Evolutionary conservation across 306 rosid genomes (phyloP), one percentile per base, ranked within the genome.

Genomic region (Malus asiatica): DNA sequence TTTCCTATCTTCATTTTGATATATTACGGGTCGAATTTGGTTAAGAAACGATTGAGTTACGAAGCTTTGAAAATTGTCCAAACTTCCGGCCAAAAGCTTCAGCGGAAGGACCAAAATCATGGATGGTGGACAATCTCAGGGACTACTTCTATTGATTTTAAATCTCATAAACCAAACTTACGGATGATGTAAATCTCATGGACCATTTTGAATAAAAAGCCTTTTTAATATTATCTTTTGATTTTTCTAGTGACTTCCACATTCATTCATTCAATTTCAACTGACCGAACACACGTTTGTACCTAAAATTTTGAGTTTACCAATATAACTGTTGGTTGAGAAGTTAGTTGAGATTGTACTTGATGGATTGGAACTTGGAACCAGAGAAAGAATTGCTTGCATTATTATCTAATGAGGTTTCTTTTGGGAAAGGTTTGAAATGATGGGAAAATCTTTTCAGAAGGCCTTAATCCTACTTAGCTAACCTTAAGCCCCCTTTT

Each of bases 251-350:
- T 3, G 66, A 57, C 35, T 35, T 4, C 1, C 3, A 9, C 12
- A 9, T 42, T 42, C 45, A 9, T 42, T 32, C 20, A 29, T 70
- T 48, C 40, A 18, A 15, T 71, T 65, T 48, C 1, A 42, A 51
- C 20, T 51, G 1, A 15, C 0, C 0, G 8, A 51, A 51, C 0
- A 2, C 1, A 15, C 8, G 20, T 2, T 0, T 51, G 55, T 0
- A 51, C 3, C 11, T 1, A 59, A 59, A 32, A 15, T 8, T n/a
- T 20, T 1, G 3, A 30, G 10, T 30, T 8, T 8, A 30, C 6
- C 3, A 6, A 16, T 15, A 6, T 16, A 30, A 7, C 42, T 6
- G 42, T 30, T 29, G 68, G 42, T 30, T 63, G 42, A 16, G 13
- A 22, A 63, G 3, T 63, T 30, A 18, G 44, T 32, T 32, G 19